Evolutionary conservation across 2,329 filamentous ascomycete genomes (phyloP).

Genomic region (Alternaria triticimaculans): DNA sequence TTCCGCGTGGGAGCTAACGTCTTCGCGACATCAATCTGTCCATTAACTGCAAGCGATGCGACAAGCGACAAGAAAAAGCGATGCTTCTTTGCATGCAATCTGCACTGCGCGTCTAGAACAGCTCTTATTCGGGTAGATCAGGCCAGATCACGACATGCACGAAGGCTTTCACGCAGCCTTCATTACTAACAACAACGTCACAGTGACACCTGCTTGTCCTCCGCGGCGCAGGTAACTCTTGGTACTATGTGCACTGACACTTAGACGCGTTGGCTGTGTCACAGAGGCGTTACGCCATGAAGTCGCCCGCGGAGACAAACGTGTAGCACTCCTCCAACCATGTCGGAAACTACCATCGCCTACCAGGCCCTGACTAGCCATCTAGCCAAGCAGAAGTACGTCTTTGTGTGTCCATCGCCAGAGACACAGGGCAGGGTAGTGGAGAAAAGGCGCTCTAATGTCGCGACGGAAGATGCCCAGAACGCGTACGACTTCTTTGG

Average conservation of each 20-base stretch:
- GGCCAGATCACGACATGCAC: background rate
- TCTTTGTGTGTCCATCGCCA: conserved; percentile 30
- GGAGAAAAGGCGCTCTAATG: conserved; percentile 17
- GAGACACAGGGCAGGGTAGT: conserved; percentile 29
- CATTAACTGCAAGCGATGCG: background rate
- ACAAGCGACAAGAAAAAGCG: background rate
- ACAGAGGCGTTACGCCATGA: background rate
- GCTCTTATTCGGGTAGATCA: background rate
- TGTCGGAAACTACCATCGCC: conserved; percentile 14
- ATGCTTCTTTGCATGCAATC: background rate
- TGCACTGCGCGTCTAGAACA: background rate
- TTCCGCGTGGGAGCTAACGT: background rate
- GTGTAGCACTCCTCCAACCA: conserved; percentile 4
- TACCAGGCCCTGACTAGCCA: conserved; percentile 22
- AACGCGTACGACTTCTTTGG: conserved; percentile 31
- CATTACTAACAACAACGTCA: conserved; percentile 22
- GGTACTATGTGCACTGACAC: background rate
- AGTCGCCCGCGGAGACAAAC: conserved; percentile 4
- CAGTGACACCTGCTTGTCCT: conserved; percentile 16
- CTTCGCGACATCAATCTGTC: background rate
- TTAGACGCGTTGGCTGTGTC: background rate
- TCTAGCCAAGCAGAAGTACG: conserved; percentile 19
- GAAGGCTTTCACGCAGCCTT: background rate
- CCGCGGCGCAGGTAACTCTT: conserved; percentile 6
- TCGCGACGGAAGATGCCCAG: conserved; percentile 21